Percentiles rank a stretch among this genome's conserved stretches.
phyloP scores from a whole-genome alignment of 305 asterid species.

The Fraxinus latifolia region DNA sequence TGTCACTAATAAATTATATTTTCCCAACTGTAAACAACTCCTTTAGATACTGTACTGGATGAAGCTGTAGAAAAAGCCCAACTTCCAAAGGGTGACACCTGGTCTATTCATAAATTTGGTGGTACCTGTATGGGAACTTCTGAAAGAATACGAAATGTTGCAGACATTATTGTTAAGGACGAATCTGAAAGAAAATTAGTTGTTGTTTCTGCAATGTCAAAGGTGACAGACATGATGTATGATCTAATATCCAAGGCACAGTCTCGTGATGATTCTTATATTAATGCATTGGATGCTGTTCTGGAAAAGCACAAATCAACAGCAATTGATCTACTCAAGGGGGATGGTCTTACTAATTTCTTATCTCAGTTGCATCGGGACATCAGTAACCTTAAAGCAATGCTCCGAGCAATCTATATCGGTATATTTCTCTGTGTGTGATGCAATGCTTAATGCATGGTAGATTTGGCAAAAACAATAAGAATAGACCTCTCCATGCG shows the following conservation, averaged over 20 bases:
- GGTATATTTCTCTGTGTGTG: constrained; percentile 43
- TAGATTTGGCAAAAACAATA: background rate
- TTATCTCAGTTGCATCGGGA: constrained; percentile 65
- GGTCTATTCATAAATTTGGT: constrained; percentile 96
- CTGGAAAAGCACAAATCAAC: constrained; percentile 76
- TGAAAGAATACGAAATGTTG: constrained; percentile 80
- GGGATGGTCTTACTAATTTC: constrained; percentile 70
- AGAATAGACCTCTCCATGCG: background rate
- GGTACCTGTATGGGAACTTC: constrained; percentile 95
- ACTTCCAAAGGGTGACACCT: constrained; percentile 73
- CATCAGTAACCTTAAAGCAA: constrained; percentile 77
- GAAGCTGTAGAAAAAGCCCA: constrained; percentile 50
- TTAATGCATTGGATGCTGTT: constrained; percentile 63
- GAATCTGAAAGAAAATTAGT: constrained; percentile 76
- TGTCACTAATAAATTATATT: constrained; percentile 10
- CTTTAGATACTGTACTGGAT: constrained; percentile 45
- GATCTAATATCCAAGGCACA: constrained; percentile 83
- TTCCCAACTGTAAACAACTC: constrained; percentile 6
- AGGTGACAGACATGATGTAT: constrained; percentile 98
- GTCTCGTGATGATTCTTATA: constrained; percentile 70
- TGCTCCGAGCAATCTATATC: constrained; percentile 86
- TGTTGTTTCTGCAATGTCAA: constrained; percentile 93
- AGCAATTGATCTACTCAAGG: constrained; percentile 72
- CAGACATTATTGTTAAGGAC: constrained; percentile 66
- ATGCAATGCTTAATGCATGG: background rate